Evolutionary conservation across 2,329 filamentous ascomycete genomes (phyloP).

Genomic region (Furcasterigmium sp.): DNA sequence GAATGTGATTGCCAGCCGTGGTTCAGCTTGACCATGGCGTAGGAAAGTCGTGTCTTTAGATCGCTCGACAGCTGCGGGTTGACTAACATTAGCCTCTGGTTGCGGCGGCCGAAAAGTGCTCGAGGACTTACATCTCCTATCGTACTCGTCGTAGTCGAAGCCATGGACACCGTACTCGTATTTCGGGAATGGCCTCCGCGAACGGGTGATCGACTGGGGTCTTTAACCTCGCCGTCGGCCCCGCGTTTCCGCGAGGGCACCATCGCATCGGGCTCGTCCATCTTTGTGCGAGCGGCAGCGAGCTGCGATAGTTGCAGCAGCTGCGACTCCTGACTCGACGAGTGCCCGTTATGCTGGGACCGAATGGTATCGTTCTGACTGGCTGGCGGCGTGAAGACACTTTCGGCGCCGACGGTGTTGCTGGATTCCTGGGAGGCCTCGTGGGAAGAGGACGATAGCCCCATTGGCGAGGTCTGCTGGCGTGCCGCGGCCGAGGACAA

Average conservation of each 20-base stretch:
- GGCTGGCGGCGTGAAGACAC: constrained; percentile 21
- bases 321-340: constrained; percentile 50
- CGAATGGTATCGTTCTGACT: constrained; percentile 15
- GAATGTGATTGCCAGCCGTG: constrained; percentile 80
- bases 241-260: constrained; percentile 62
- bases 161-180: constrained; percentile 60
- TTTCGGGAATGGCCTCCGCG: constrained; percentile 62
- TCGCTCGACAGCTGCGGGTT: constrained; percentile 64
- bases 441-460: constrained; percentile 5
- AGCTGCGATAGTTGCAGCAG: constrained; percentile 53
- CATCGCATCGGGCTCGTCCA: constrained; percentile 32
- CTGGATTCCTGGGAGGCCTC: constrained; percentile 20
- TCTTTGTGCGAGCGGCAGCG: constrained; percentile 47
- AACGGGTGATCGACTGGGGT: constrained; percentile 38
- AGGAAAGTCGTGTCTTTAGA: constrained; percentile 78
- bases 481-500: constrained; percentile 1
- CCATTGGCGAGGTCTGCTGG: not conserved
- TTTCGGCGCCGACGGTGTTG: constrained; percentile 18
- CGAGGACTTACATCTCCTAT: constrained; percentile 70
- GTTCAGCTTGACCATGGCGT: constrained; percentile 91
- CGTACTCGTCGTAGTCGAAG: constrained; percentile 59
- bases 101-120: not conserved
- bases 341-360: constrained; percentile 26
- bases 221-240: constrained; percentile 69
- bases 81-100: not conserved